Evolutionary conservation across 495 filamentous ascomycete species (phyloP), one percentile per base, ranked within the genome.

Genomic region (Astrocystis sublimbata): DNA sequence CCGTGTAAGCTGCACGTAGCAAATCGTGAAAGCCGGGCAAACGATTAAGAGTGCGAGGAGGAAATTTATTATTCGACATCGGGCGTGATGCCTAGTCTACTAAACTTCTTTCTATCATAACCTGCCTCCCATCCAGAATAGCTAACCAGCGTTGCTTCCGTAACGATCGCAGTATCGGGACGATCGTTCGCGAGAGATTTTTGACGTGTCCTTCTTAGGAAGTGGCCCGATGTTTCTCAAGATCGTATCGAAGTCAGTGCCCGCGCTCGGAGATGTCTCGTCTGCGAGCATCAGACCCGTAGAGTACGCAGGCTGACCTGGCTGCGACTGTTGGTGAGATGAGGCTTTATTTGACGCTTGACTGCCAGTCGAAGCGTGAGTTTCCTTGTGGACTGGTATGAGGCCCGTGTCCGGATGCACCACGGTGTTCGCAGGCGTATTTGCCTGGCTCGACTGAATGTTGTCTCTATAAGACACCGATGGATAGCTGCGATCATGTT

Each of bases 111-210:
- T 56, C 35, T 30, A 56, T 24, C 15, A 40, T 21, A 12, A 36
- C 24, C 24, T 26, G 6, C 19, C 17, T 55, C 13, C 19, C 19
- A 9, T 1, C 3, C 13, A 5, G n/a, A n/a, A 33, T 17, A 13
- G 1, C 12, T 50, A 60, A 4, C 58, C 58, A 35, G 52, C 50
- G 35, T 60, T 60, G 58, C 58, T 60, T 1, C 35, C 41, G 24
- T 60, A 60, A n/a, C 58, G 43, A 24, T 60, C 58, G n/a, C 49
- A 60, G 23, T 60, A 60, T 15, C 58, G 58, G 35, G 45, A 36
- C 8, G 45, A 51, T 12, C 58, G 35, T 31, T 47, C 46, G 6
- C 46, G 58, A 24, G 45, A 15, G 17, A 38, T 40, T 0, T 43
- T 60, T 6, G 35, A 23, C 31, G 50, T 60, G 1, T 10, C 17